These are phyloP conservation scores for Penicillium sp. DNA, from an alignment of 2,329 filamentous ascomycete genomes.

Conservation along the genomic window DNA sequence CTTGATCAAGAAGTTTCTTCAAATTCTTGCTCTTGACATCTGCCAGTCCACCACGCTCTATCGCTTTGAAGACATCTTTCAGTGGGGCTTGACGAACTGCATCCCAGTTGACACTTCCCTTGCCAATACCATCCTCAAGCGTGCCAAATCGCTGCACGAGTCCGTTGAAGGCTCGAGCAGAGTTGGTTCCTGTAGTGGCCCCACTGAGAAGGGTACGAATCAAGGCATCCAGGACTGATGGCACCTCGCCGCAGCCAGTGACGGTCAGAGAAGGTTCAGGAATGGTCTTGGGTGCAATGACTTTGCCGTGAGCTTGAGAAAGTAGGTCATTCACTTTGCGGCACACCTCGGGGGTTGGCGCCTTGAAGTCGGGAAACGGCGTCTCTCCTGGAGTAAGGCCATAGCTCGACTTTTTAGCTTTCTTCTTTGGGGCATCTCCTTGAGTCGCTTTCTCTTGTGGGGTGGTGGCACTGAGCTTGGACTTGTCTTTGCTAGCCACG, in stretches of 20 bases:
- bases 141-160: conserved; percentile 61
- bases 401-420: conserved; percentile 37
- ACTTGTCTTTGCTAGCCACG: conserved; percentile 10
- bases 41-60: conserved; percentile 64
- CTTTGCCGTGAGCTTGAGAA: conserved; percentile 58
- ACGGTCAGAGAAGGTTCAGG: conserved; percentile 64
- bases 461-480: conserved; percentile 15
- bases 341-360: conserved; percentile 64
- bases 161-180: conserved; percentile 60
- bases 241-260: conserved; percentile 64
- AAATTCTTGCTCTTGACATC: conserved; percentile 67
- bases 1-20: conserved; percentile 65
- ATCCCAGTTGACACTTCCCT: conserved; percentile 70
- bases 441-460: conserved; percentile 1
- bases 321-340: conserved; percentile 63
- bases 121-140: conserved; percentile 56
- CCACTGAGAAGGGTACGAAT: conserved; percentile 58
- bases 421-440: conserved; percentile 5
- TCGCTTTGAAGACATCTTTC: conserved; percentile 60
- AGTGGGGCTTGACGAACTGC: conserved; percentile 56
- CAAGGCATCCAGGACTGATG: conserved; percentile 58
- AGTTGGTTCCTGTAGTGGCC: conserved; percentile 55
- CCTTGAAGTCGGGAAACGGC: conserved; percentile 62
- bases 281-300: conserved; percentile 59
- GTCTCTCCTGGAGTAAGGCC: conserved; percentile 49